Percentiles rank a stretch among this genome's conserved stretches.
Conservation (phyloP, 495 filamentous ascomycete species). For the Amphirosellinia nigrospora region DNA sequence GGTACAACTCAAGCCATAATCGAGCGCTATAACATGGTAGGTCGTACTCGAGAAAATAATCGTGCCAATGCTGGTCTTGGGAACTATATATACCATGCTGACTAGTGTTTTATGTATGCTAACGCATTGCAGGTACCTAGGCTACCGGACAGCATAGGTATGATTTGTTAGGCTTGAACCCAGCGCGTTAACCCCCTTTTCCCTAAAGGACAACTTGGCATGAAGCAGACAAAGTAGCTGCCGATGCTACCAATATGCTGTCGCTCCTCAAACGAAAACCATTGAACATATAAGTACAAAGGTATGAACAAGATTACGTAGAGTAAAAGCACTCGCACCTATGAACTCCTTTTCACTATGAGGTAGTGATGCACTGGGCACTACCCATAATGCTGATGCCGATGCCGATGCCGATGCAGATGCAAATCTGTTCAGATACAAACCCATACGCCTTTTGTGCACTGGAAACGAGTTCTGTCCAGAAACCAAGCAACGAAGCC, state of each 20-base stretch:
- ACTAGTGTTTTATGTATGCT: neutral
- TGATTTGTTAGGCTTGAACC: neutral
- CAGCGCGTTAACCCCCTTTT: neutral
- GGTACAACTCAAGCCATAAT: too few relatives aligned
- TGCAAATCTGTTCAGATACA: constrained; percentile 7
- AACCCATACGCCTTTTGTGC: constrained; percentile 10
- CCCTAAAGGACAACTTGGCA: neutral
- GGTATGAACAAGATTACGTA: neutral
- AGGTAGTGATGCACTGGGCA: neutral
- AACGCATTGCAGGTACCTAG: neutral
- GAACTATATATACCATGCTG: neutral
- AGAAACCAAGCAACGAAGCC: constrained; percentile 7
- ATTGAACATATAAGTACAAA: neutral
- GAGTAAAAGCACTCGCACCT: neutral
- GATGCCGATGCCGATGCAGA: constrained; percentile 16
- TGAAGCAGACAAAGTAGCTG: neutral
- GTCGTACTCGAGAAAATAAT: neutral
- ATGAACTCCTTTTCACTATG: neutral
- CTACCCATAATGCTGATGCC: neutral
- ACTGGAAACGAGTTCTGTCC: neutral
- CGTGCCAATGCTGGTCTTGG: too few relatives aligned
- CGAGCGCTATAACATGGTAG: too few relatives aligned
- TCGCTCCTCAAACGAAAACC: neutral
- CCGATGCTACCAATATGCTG: neutral
- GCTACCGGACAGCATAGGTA: neutral